Evolutionary conservation across 1,284 basidiomycete genomes (phyloP), one percentile per base, ranked within the genome.

Genomic region (Takashimella tepidaria): DNA sequence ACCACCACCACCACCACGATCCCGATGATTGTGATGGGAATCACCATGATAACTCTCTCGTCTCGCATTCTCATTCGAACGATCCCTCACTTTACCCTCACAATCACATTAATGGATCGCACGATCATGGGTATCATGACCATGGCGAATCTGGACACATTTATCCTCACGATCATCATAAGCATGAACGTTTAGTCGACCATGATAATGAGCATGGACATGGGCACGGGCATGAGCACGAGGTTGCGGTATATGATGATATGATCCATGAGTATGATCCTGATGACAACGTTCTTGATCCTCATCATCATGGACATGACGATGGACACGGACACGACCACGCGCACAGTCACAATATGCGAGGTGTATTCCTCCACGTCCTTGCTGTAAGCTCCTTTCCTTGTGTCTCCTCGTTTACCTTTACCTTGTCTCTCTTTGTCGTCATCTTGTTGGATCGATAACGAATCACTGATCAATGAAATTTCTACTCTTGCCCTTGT

Each of bases 291-390:
- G 79, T 80, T 59, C 83, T 84, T 60, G 72, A 70, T 0, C 79
- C 82, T n/a, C 56, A n/a, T 44, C 24, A 56, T 16, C 55, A 62
- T n/a, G 57, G 60, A 19, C 59, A 63, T 37, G 31, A 37, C 31
- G 31, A 37, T 37, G 31, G 31, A 37, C 64, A 68, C 41, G 54
- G 51, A 4, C 66, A 69, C 46, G 57, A 58, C 41, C 68, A 72
- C 73, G 86, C 87, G 0, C 91, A 95, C 67, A 92, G 88, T 72
- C 92, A 98, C 75, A 98, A 98, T 72, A 99, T 99, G 96, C 87
- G 92, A 46, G 96, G 96, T n/a, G 92, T 98, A 12, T 98, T 98
- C 72, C 77, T 98, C 56, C 72, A 73, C 54, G 73, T 74, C 41
- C 51, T 74, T 40, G 74, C 69, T 11, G 59, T 61, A 46, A 48